Evolutionary conservation across 768 basidiomycete genomes (phyloP).

Genomic region (Dictyophora rubrovolvata): DNA sequence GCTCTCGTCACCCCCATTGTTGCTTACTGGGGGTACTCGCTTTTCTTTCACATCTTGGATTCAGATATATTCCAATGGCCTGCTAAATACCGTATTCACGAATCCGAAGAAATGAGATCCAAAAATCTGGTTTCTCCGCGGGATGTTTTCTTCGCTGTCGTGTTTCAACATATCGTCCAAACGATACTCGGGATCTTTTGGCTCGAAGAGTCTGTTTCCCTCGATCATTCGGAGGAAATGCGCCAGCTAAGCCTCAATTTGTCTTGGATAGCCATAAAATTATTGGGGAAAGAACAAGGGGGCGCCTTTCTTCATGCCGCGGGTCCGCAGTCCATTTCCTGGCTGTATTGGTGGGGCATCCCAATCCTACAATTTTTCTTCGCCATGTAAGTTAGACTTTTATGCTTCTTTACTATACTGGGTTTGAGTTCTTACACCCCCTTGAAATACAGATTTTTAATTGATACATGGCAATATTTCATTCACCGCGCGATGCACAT

Average conservation of each 20-base stretch:
- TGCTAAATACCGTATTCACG: constrained; percentile 80
- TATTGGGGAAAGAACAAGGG: constrained; percentile 33
- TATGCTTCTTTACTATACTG: not conserved
- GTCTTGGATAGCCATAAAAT: constrained; percentile 26
- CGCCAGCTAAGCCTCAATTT: constrained; percentile 23
- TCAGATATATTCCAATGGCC: constrained; percentile 65
- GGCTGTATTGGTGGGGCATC: constrained; percentile 89
- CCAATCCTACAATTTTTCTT: constrained; percentile 61
- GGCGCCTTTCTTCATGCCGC: constrained; percentile 25
- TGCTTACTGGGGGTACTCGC: constrained; percentile 76
- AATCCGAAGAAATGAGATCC: constrained; percentile 64
- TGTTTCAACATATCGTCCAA: constrained; percentile 81
- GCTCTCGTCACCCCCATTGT: constrained; percentile 66
- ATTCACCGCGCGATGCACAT: constrained; percentile 86
- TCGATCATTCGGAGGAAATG: constrained; percentile 34
- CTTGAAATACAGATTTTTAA: constrained; percentile 53
- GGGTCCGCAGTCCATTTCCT: constrained; percentile 41
- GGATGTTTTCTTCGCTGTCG: constrained; percentile 70
- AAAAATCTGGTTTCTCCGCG: constrained; percentile 64
- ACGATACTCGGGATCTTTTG: constrained; percentile 63
- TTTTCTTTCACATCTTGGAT: constrained; percentile 79
- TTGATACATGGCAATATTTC: constrained; percentile 99
- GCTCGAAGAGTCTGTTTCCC: constrained; percentile 27
- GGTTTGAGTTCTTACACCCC: not conserved
- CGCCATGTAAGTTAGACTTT: constrained; percentile 60